Conservation (phyloP, 78 protist species). For the Tieghemostelium lacteum region DNA sequence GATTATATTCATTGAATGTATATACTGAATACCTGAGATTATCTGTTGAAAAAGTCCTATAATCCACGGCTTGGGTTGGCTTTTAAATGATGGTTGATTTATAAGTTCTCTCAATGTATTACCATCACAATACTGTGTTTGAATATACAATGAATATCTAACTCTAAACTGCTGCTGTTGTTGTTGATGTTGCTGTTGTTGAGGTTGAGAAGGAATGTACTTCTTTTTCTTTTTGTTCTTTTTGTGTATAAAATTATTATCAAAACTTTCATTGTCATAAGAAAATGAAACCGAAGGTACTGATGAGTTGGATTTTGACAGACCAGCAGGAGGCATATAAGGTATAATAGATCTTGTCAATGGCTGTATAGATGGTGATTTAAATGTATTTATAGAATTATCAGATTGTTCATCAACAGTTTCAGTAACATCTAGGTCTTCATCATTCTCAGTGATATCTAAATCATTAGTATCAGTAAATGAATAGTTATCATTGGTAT, state of each 20-base stretch:
- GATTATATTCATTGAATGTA: slow-evolving; percentile 30
- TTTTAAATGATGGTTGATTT: slow-evolving; percentile 16
- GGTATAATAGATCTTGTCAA: slow-evolving; percentile 2
- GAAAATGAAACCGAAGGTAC: background rate
- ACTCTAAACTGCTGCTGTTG: background rate
- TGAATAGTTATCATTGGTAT: slow-evolving; percentile 10
- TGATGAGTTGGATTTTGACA: too few relatives aligned
- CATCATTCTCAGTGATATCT: background rate
- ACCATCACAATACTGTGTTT: slow-evolving; percentile 73
- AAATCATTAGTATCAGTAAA: background rate
- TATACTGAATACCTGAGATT: slow-evolving; percentile 32
- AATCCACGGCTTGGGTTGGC: background rate
- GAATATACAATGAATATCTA: slow-evolving; percentile 37
- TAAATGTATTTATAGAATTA: background rate
- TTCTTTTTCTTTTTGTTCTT: too few relatives aligned
- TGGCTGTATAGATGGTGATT: background rate
- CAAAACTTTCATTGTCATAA: background rate
- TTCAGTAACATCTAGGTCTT: background rate
- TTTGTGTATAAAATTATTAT: background rate
- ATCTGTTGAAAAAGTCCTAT: slow-evolving; percentile 42
- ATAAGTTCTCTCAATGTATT: slow-evolving; percentile 36
- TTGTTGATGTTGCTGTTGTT: background rate
- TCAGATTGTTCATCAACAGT: background rate
- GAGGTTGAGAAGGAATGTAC: background rate
- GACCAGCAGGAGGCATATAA: background rate